Percentiles rank a stretch among this genome's conserved stretches.
Evolutionary conservation across 2,329 filamentous ascomycete species (phyloP).

Genomic region (Fusarium sp.): DNA sequence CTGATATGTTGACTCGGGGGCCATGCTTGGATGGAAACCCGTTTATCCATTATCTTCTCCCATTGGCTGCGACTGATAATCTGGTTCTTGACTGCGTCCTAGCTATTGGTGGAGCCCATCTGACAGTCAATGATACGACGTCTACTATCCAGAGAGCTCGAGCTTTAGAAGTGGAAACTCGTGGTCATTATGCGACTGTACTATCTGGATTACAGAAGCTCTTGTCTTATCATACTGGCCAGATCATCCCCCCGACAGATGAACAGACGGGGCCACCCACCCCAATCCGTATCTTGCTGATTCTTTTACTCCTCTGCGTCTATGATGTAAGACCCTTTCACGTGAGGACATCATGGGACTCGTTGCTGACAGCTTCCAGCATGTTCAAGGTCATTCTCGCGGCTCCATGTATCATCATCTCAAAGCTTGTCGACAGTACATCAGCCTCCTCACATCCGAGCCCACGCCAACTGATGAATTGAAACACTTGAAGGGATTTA

Average conservation of each 20-base stretch:
- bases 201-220: not conserved
- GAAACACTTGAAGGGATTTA: not conserved
- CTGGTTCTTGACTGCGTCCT: conserved; percentile 9
- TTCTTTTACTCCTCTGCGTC: not conserved
- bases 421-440: conserved; percentile 5
- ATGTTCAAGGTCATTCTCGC: not conserved
- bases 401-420: not conserved
- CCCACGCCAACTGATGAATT: not conserved
- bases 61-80: not conserved
- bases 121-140: not conserved
- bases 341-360: fast-evolving
- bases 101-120: conserved; percentile 5
- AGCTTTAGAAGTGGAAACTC: not conserved
- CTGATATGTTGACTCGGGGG: not conserved
- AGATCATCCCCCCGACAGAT: not conserved
- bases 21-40: conserved; percentile 3
- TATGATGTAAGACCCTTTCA: not conserved
- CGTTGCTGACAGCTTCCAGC: not conserved
- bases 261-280: not conserved
- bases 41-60: conserved; percentile 2
- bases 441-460: not conserved
- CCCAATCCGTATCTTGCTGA: not conserved
- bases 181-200: not conserved
- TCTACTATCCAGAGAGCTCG: not conserved
- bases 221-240: not conserved